phyloP scores from a whole-genome alignment of 140 eudicot genomes.

The Flaveria floridana region DNA sequence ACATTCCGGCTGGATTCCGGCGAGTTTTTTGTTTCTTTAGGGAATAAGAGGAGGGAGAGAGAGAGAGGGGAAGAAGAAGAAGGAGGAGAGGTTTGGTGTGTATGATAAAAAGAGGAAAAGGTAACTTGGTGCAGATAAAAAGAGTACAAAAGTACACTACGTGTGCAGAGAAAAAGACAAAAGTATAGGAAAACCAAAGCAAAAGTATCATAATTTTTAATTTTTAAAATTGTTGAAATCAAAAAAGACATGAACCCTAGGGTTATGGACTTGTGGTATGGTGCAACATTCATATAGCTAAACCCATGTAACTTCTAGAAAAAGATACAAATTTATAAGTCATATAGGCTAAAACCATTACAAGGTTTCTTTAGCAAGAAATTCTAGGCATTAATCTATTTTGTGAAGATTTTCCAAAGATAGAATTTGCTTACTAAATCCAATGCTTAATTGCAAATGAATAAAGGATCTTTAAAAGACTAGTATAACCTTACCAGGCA shows the following conservation, averaged over 20 bases:
- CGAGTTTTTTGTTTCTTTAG: no score
- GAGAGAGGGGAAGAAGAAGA: no score
- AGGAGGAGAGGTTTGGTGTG: no score
- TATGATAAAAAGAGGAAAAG: no score
- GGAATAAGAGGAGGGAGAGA: no score
- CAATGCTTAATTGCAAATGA: not conserved
- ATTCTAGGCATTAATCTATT: not conserved
- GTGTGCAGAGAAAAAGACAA: no score
- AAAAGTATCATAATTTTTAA: no score
- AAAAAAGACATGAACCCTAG: conserved; percentile 3
- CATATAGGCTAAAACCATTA: not conserved
- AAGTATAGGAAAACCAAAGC: no score
- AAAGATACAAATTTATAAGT: not conserved
- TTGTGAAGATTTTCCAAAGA: not conserved
- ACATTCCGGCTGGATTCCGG: no score
- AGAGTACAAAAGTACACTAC: no score
- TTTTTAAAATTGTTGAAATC: not conserved
- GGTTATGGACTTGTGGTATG: not conserved
- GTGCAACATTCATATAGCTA: conserved; percentile 1
- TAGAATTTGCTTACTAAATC: not conserved
- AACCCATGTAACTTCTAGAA: not conserved
- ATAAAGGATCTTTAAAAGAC: conserved; percentile 7
- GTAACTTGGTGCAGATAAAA: no score
- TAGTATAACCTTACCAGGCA: conserved; percentile 14
- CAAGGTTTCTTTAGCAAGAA: not conserved